Percentiles rank a stretch among this genome's conserved stretches.
These are phyloP conservation scores for Psophocarpus tetragonolobus DNA, from an alignment of 306 rosid genomes.

Conservation along the genomic window DNA sequence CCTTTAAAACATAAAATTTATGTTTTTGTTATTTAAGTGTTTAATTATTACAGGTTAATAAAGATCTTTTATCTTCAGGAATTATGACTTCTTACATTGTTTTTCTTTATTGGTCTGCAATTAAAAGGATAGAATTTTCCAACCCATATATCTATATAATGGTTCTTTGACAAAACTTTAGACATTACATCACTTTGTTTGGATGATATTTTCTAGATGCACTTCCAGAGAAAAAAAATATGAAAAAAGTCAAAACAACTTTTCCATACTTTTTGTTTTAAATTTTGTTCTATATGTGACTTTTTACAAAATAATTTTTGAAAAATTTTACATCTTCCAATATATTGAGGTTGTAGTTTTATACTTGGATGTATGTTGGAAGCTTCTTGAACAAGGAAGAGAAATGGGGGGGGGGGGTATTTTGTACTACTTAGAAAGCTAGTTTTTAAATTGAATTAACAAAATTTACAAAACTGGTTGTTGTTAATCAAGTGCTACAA, in stretches of 20 bases:
- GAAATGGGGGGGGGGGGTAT: not conserved
- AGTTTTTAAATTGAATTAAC: not conserved
- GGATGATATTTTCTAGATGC: too few relatives aligned
- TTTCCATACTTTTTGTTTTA: too few relatives aligned
- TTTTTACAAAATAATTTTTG: too few relatives aligned
- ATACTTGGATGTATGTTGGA: not conserved
- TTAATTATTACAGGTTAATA: conserved; percentile 64
- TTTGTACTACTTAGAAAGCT: not conserved
- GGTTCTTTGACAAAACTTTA: not conserved
- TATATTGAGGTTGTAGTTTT: not conserved
- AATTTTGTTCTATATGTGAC: too few relatives aligned
- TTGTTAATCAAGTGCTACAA: not conserved
- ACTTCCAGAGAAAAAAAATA: too few relatives aligned
- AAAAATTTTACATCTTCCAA: too few relatives aligned
- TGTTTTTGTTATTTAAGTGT: not conserved
- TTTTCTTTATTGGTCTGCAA: conserved; percentile 87
- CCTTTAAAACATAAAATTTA: not conserved
- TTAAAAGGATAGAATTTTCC: conserved; percentile 62
- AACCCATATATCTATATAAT: not conserved
- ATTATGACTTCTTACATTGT: conserved; percentile 86
- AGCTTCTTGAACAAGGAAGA: not conserved
- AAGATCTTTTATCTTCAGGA: conserved; percentile 87
- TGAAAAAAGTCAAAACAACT: too few relatives aligned
- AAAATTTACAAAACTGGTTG: not conserved
- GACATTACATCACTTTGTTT: not conserved